Base-by-base conservation (phyloP, 2,329 filamentous ascomycete species). In the Aaosphaeria arxii region DNA sequence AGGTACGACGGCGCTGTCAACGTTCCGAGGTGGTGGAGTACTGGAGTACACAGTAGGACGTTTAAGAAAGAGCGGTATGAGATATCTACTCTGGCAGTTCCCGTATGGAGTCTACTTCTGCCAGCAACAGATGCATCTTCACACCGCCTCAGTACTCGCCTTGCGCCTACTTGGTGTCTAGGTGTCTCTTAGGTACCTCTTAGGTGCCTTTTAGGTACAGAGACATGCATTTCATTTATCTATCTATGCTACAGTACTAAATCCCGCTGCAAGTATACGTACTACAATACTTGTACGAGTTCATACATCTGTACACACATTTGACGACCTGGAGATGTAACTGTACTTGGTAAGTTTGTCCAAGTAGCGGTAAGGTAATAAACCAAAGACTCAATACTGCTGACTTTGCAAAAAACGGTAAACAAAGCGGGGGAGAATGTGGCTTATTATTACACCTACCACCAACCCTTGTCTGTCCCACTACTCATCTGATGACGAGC, bases 31-130 rank as follows among this genome's bases (percentile, higher is more conserved):
- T 41, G 11, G 11, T 11, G 39, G 39, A 24, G 9, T 11, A 9
- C 39, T 24, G 11, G 11, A 41, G 24, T 11, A 41, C 39, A 11
- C 9, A 11, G 17, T 9, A 29, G 7, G 41, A 7, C 29, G 17
- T 24, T 30, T 42, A 42, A 45, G 52, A 67, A 69, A 64, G 58
- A 63, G 66, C 66, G 66, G 66, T 69, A 69, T 55, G 54, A 54
- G 50, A 46, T 52, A 42, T 45, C 50, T 39, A 39, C 50, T 45
- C 31, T 45, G 45, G 53, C 53, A 54, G 58, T 63, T 52, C 17
- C 62, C 62, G 59, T 43, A 62, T 61, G 54, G 43, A 59, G 63
- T 48, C 48, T 54, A 65, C 62, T 57, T 61, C 54, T 47, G 49
- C 49, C 49, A 47, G 46, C 43, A 6, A n/a, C 39, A 46, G 45